These are phyloP conservation scores for Candida labiduridarum DNA, from an alignment of 1,139 yeast genomes.

Conservation along the genomic window DNA sequence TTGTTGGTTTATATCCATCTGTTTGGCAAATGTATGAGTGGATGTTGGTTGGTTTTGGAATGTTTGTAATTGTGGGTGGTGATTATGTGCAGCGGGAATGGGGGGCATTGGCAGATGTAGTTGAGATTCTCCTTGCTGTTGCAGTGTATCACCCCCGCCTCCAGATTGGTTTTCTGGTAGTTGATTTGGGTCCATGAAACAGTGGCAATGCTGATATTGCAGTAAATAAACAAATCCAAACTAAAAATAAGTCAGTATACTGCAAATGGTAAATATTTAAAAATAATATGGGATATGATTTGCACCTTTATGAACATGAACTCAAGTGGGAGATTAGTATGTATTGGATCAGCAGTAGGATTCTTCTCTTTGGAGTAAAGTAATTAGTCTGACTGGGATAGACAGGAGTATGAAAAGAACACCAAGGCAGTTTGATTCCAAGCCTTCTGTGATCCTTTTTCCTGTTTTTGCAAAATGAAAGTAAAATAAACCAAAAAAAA, in stretches of 20 bases:
- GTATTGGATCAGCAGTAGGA: too few relatives aligned
- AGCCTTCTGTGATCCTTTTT: neutral
- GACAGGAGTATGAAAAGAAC: too few relatives aligned
- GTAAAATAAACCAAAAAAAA: constrained; percentile 1
- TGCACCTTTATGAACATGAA: neutral
- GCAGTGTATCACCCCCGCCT: neutral
- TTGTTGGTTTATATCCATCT: constrained; percentile 3
- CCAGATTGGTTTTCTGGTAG: constrained; percentile 3
- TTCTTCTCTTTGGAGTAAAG: too few relatives aligned
- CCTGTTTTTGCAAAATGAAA: neutral
- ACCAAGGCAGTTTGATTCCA: too few relatives aligned
- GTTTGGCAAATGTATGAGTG: constrained; percentile 2
- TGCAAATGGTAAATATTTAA: constrained; percentile 1
- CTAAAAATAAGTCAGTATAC: neutral
- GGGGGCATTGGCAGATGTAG: constrained; percentile 5
- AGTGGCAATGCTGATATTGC: neutral
- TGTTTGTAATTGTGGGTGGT: constrained; percentile 2
- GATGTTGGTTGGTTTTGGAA: constrained; percentile 8
- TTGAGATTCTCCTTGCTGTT: constrained; percentile 14
- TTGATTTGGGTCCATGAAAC: constrained; percentile 5
- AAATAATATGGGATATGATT: neutral
- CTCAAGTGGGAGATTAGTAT: neutral
- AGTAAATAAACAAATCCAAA: neutral
- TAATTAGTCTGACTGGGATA: too few relatives aligned
- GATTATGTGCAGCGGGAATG: neutral